phyloP scores from a whole-genome alignment of 257 asterid genomes.

The Paulownia fortunei region DNA sequence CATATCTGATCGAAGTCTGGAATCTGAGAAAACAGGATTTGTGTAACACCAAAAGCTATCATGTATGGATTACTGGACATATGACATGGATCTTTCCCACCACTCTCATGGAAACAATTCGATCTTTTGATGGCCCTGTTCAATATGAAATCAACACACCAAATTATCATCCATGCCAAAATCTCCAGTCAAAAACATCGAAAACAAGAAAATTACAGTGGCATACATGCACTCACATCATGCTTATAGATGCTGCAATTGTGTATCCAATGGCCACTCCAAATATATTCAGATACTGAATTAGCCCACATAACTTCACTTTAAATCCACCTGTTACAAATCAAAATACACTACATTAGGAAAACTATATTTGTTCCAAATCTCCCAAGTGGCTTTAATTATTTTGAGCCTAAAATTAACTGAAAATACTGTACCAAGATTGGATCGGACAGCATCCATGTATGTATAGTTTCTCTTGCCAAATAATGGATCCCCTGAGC shows the following conservation, averaged over 20 bases:
- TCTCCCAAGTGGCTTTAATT: background rate
- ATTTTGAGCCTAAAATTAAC: too few relatives aligned
- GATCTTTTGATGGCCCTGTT: conserved; percentile 61
- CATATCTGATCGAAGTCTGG: conserved; percentile 60
- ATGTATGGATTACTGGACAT: conserved; percentile 65
- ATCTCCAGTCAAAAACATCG: background rate
- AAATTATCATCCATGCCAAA: background rate
- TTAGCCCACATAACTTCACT: conserved; percentile 53
- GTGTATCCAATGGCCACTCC: conserved; percentile 66
- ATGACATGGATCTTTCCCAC: conserved; percentile 53
- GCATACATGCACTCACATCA: conserved; percentile 46
- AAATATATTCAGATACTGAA: conserved; percentile 53
- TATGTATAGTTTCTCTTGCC: conserved; percentile 67
- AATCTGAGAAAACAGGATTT: conserved; percentile 60
- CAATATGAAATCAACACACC: background rate
- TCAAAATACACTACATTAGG: conserved; percentile 2
- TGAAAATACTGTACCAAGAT: conserved; percentile 42
- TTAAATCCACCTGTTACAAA: conserved; percentile 47
- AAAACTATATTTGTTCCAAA: background rate
- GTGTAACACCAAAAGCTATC: conserved; percentile 57
- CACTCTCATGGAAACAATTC: conserved; percentile 57
- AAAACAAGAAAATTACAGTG: background rate
- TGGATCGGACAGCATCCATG: conserved; percentile 68
- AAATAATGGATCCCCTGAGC: conserved; percentile 58
- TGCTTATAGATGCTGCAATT: conserved; percentile 63